A percentile compares a stretch with the other conserved stretches of the same genome.
Conservation (phyloP, 495 filamentous ascomycete genomes). For the Lasiosphaeria ovina region DNA sequence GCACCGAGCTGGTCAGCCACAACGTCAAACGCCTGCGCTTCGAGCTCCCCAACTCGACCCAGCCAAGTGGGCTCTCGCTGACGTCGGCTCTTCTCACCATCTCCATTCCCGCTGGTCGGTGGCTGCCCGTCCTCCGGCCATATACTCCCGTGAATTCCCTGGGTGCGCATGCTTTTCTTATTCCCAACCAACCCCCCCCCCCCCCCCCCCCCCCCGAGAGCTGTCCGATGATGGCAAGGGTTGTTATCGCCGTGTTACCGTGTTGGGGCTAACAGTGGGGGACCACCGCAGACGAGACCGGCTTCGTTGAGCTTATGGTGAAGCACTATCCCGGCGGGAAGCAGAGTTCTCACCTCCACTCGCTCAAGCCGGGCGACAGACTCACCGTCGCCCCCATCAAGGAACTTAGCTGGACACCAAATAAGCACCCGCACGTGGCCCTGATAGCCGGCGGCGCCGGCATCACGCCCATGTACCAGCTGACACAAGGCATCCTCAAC, state of each 20-base stretch:
- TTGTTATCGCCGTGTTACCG: too few relatives aligned
- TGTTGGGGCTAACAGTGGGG: constrained; percentile 6
- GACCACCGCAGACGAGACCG: constrained; percentile 45
- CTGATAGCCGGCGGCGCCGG: constrained; percentile 63
- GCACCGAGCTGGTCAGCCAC: constrained; percentile 58
- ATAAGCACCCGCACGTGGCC: constrained; percentile 53
- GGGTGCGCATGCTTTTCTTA: constrained; percentile 33
- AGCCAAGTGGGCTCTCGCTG: constrained; percentile 50
- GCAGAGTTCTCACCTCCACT: constrained; percentile 60
- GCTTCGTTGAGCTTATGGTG: constrained; percentile 57
- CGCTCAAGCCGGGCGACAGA: constrained; percentile 56
- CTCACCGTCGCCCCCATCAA: constrained; percentile 53
- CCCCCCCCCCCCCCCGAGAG: too few relatives aligned
- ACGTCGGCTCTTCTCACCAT: constrained; percentile 58
- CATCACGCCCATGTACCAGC: constrained; percentile 63
- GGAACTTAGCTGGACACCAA: constrained; percentile 54
- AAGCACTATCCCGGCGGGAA: constrained; percentile 65
- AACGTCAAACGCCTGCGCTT: constrained; percentile 66
- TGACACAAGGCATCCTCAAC: constrained; percentile 57
- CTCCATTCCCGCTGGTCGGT: constrained; percentile 50
- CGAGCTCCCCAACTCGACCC: constrained; percentile 51
- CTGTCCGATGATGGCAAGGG: too few relatives aligned
- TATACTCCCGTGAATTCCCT: constrained; percentile 59
- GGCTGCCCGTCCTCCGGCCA: constrained; percentile 54
- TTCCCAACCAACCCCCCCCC: too few relatives aligned